phyloP scores from a whole-genome alignment of 148 eudicot genomes.

The Mesembryanthemum crystallinum region DNA sequence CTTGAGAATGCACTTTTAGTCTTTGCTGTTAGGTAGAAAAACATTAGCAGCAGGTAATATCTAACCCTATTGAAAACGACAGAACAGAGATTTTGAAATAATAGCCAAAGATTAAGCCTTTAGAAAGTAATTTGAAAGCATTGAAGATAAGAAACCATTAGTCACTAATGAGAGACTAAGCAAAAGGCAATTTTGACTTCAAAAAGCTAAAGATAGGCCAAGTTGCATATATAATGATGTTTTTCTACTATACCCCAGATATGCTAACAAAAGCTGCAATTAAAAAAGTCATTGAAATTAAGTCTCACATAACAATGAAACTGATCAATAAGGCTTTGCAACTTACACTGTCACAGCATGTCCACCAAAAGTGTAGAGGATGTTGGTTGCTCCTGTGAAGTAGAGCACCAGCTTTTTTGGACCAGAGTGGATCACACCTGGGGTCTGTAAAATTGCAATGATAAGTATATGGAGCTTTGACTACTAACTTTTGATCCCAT shows the following conservation, averaged over 20 bases:
- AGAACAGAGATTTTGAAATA: not conserved
- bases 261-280: constrained; percentile 32
- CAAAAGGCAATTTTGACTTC: constrained; percentile 20
- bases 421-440: constrained; percentile 63
- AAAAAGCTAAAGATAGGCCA: not conserved
- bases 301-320: not conserved
- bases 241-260: constrained; percentile 19
- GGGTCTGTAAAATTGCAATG: constrained; percentile 29
- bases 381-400: constrained; percentile 70
- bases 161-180: constrained; percentile 8
- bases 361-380: constrained; percentile 80
- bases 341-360: constrained; percentile 82
- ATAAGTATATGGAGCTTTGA: constrained; percentile 8
- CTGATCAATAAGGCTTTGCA: constrained; percentile 9
- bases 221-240: constrained; percentile 22
- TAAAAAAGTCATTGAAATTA: constrained; percentile 15
- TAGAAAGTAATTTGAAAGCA: not conserved
- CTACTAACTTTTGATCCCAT: constrained; percentile 3
- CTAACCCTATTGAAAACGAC: constrained; percentile 20
- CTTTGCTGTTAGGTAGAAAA: constrained; percentile 12
- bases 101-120: not conserved
- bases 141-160: constrained; percentile 1
- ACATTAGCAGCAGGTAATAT: not conserved
- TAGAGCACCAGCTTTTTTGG: constrained; percentile 54
- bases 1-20: not conserved